These are phyloP conservation scores for Aspergillus egyptiacus DNA, from an alignment of 495 filamentous ascomycete genomes.

Conservation along the genomic window DNA sequence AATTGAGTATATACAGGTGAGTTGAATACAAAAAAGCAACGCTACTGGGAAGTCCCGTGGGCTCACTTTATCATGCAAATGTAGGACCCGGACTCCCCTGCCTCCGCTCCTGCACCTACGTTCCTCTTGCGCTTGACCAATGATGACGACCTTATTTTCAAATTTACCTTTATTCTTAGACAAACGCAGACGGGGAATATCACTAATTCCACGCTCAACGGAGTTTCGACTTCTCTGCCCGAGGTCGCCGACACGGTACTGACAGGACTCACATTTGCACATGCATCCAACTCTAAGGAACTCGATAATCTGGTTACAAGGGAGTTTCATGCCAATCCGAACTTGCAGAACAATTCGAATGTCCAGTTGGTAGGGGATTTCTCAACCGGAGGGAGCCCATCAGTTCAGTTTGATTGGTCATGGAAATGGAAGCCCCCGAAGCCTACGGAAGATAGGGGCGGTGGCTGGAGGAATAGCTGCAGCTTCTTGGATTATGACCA, in stretches of 20 bases:
- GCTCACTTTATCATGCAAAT: conserved; percentile 3
- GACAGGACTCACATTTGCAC: conserved; percentile 87
- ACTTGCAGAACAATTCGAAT: conserved; percentile 94
- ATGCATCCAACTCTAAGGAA: conserved; percentile 76
- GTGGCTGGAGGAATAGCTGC: conserved; percentile 92
- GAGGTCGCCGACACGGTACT: conserved; percentile 64
- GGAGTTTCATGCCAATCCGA: conserved; percentile 95
- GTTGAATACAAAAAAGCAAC: not conserved
- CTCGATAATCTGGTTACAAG: conserved; percentile 89
- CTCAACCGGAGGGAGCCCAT: conserved; percentile 69
- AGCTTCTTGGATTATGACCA: conserved; percentile 97
- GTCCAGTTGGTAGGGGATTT: conserved; percentile 89
- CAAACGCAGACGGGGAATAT: conserved; percentile 50
- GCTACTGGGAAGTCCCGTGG: not conserved
- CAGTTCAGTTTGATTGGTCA: conserved; percentile 87
- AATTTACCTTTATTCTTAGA: conserved; percentile 83
- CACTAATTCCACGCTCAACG: conserved; percentile 42
- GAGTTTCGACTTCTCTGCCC: conserved; percentile 42
- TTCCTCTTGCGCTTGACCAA: conserved; percentile 84
- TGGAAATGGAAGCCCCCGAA: conserved; percentile 97
- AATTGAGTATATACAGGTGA: conserved; percentile 88
- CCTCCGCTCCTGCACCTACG: conserved; percentile 50
- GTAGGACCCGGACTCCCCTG: conserved; percentile 72
- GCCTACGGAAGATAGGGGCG: conserved; percentile 70
- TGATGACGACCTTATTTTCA: conserved; percentile 86